Base-by-base conservation (phyloP, 371 early-diverging fungal genomes). In the Mortierella sp. region DNA sequence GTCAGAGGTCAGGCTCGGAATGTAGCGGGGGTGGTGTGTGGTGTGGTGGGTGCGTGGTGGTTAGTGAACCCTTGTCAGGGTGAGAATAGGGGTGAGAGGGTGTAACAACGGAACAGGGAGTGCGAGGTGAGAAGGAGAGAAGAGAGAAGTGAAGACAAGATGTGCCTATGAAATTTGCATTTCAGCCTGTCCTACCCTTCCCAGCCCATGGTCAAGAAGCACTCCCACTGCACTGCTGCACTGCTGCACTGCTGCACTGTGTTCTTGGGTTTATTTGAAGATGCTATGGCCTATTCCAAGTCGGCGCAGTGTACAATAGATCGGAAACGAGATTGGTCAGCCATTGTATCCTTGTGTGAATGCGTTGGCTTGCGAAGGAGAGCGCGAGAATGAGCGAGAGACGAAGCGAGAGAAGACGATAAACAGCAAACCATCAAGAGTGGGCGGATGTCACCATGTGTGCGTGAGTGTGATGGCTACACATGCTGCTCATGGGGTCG, bases 401-500 rank as follows among this genome's bases (percentile, higher is more conserved):
- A 34, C 34, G 7, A 10, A 34, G 34, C 7, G 10, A 34, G 34
- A 34, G 34, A 4, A 34, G 10, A 7, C 34, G 34, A 34, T 34
- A 10, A 34, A 7, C 10, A 4, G 34, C 7, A 34, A 10, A 10
- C 34, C 34, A 34, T 34, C 7, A 34, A 7, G 34, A 34, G 4
- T 4, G 7, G 34, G 10, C 34, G 34, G 10, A 34, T 34, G 16
- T 14, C 44, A 43, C n/a, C 19, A 43, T 43, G 44, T 19, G 44
- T 14, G 44, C 44, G 16, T 43, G 44, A 3, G 44, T 43, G 48
- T 8, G 25, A 10, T 40, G 12, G 19, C 28, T 53, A 21, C 27
- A 21, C 13, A 17, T 47, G 21, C 25, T 51, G 60, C 46, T 60
- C 60, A 60, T 60, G 60, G 60, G 60, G 53, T 60, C 60, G n/a